phyloP scores from a whole-genome alignment of 1,284 basidiomycete genomes.

The Pisolithus thermaeus region DNA sequence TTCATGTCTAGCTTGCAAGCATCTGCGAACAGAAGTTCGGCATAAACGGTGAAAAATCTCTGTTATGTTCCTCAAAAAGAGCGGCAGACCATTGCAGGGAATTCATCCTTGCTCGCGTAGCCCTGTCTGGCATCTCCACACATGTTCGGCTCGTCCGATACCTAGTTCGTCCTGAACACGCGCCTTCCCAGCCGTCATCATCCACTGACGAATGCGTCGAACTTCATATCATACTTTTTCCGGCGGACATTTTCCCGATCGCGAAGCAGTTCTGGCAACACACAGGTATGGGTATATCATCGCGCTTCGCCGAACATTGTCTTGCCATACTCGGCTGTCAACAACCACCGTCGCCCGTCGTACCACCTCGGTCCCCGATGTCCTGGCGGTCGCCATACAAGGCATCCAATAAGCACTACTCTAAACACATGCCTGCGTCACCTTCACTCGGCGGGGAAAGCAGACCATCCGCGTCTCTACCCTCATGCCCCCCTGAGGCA shows the following conservation, averaged over 20 bases:
- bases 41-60: conserved; percentile 59
- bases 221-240: conserved; percentile 81
- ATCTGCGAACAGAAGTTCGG: conserved; percentile 80
- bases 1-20: conserved; percentile 55
- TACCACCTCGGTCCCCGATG: conserved; percentile 24
- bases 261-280: conserved; percentile 98
- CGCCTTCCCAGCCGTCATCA: conserved; percentile 22
- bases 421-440: conserved; percentile 32
- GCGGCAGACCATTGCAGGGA: conserved; percentile 71
- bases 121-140: conserved; percentile 35
- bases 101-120: conserved; percentile 61
- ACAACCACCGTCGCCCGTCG: conserved; percentile 10
- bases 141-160: conserved; percentile 70
- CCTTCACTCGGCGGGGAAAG: conserved; percentile 4
- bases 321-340: conserved; percentile 54
- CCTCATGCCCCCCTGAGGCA: conserved; percentile 9
- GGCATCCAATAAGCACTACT: conserved; percentile 60
- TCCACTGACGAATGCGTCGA: conserved; percentile 36
- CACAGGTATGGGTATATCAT: conserved; percentile 86
- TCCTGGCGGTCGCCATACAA: conserved; percentile 33
- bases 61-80: conserved; percentile 72
- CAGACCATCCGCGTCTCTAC: not conserved
- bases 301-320: conserved; percentile 81
- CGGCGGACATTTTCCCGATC: conserved; percentile 53
- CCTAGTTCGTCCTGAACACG: conserved; percentile 59